Conservation (phyloP, 306 rosid genomes). For the Purshia tridentata region DNA sequence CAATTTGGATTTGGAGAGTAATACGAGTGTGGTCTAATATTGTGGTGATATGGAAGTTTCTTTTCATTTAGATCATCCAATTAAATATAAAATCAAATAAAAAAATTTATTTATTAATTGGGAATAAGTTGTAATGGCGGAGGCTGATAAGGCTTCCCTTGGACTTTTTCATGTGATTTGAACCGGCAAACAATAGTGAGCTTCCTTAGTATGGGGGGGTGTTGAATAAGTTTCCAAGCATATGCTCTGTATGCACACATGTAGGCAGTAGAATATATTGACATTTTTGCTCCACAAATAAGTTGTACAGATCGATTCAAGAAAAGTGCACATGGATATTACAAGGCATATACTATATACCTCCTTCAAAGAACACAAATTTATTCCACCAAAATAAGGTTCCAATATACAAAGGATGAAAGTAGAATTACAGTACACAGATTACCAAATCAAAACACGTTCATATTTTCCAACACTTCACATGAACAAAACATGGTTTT, state of each 20-base stretch:
- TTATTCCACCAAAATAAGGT: neutral
- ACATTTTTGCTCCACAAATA: neutral
- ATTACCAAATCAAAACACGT: constrained; percentile 9
- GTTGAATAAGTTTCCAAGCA: constrained; percentile 21
- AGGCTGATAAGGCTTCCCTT: too few species aligned
- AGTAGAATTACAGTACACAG: neutral
- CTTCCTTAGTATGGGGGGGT: neutral
- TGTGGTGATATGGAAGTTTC: too few species aligned
- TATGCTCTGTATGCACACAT: neutral
- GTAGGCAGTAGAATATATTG: neutral
- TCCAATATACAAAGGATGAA: neutral
- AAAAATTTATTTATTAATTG: too few species aligned
- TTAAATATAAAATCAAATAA: too few species aligned
- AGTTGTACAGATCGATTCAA: too few species aligned
- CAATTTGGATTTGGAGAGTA: too few species aligned
- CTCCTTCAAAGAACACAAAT: neutral
- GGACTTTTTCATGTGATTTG: too few species aligned
- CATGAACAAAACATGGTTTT: constrained; percentile 21
- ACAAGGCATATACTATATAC: neutral
- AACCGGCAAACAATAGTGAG: too few species aligned
- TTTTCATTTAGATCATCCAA: too few species aligned
- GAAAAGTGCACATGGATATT: neutral
- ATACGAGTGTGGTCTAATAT: too few species aligned
- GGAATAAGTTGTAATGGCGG: too few species aligned
- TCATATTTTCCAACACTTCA: neutral